phyloP scores from a whole-genome alignment of 2,329 filamentous ascomycete genomes.

The Boeremia exigua region DNA sequence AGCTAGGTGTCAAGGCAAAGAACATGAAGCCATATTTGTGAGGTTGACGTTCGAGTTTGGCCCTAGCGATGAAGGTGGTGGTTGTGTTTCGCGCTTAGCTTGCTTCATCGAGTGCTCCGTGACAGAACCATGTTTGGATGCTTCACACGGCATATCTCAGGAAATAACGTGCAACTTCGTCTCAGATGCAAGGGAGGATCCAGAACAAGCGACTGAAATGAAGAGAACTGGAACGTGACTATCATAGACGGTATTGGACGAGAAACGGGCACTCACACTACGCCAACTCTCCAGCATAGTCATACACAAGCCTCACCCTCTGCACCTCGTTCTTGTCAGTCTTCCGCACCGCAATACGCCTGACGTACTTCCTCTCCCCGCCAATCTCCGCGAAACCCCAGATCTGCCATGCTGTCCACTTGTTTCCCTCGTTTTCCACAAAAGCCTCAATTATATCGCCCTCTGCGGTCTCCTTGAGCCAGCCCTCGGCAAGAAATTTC shows the following conservation, averaged over 20 bases:
- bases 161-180: constrained; percentile 6
- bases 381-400: constrained; percentile 44
- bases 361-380: constrained; percentile 39
- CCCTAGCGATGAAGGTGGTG: constrained; percentile 1
- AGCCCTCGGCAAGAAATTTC: constrained; percentile 34
- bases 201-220: not conserved
- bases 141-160: constrained; percentile 14
- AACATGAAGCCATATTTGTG: constrained; percentile 14
- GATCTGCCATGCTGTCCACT: constrained; percentile 46
- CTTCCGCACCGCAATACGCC: constrained; percentile 44
- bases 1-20: constrained; percentile 9
- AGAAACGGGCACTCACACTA: not conserved
- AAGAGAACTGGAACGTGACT: not conserved
- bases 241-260: not conserved
- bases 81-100: constrained; percentile 17
- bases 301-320: constrained; percentile 44
- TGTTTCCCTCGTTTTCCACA: constrained; percentile 41
- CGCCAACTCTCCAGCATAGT: constrained; percentile 37
- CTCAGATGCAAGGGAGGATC: not conserved
- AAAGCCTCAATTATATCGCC: constrained; percentile 44
- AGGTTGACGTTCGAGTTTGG: constrained; percentile 9
- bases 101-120: constrained; percentile 6
- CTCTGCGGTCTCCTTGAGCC: constrained; percentile 37
- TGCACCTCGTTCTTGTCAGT: constrained; percentile 37
- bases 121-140: constrained; percentile 7